Evolutionary conservation across 805 yeast genomes (phyloP), one percentile per base, ranked within the genome.

Genomic region (Pichia manshurica): DNA sequence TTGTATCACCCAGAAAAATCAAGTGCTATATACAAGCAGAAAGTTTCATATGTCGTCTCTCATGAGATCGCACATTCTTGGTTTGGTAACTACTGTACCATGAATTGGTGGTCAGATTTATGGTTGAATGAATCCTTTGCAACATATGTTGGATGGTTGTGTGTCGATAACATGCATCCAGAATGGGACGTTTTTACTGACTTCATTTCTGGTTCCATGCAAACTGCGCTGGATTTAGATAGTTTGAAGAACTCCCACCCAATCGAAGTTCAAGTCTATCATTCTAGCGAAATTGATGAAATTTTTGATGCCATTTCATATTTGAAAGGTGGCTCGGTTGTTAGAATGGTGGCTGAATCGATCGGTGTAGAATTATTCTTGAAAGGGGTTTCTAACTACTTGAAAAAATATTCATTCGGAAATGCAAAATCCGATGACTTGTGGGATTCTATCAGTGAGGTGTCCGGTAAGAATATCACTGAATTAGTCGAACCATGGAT

Each of bases 51-150:
- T 59, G 95, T 87, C 31, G 84, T 87, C 25, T 82, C 84, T 50
- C 96, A 87, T 67, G 96, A 87, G 66, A 71, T 87, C 49, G 95
- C 95, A 10, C 96, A 87, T 66, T 93, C 87, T 62, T 87, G 95
- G 95, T 87, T 87, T 59, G 95, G 96, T 47, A 83, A 87, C 65
- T 74, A 84, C 56, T 91, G 86, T 51, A 87, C 95, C 41, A 87
- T 87, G 95, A 81, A 84, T 58, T 87, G 95, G 93, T 87, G 96
- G 96, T 87, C 87, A 57, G 93, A 85, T 58, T 72, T 87, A 55
- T 87, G 95, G 95, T 76, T 87, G 52, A 87, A 87, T 61, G 95
- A 87, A 67, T 93, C 95, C 13, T 87, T 87, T 67, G 96, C 95
- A 16, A 87, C 96, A 23, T 87, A 87, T 82, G 84, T 84, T 61